A percentile compares a stretch with the other conserved stretches of the same genome.
Conservation (phyloP, 2,329 filamentous ascomycete species). For the Colletotrichum lindemuthianum region DNA sequence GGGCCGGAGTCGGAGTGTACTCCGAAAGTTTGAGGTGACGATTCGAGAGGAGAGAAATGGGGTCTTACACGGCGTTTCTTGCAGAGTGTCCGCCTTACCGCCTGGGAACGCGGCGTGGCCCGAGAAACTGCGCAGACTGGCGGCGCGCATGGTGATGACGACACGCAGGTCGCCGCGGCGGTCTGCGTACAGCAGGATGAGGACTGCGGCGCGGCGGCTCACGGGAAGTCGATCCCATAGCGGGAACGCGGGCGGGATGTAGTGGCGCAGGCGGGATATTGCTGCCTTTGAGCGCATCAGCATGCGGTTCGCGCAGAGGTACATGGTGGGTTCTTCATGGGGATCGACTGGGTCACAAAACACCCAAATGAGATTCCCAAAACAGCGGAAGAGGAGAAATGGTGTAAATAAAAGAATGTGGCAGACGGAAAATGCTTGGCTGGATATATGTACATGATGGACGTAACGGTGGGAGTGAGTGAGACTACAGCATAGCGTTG, state of each 20-base stretch:
- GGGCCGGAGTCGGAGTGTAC: too few relatives aligned
- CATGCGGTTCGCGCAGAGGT: constrained; percentile 34
- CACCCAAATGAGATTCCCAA: constrained; percentile 1
- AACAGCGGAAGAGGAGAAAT: not conserved
- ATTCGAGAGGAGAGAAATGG: not conserved
- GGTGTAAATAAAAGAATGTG: not conserved
- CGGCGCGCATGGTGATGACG: constrained; percentile 75
- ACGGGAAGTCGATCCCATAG: constrained; percentile 70
- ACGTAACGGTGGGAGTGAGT: constrained; percentile 2
- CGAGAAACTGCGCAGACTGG: constrained; percentile 73
- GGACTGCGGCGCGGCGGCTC: constrained; percentile 82
- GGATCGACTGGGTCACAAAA: not conserved
- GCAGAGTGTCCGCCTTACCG: constrained; percentile 71
- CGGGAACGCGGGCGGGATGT: constrained; percentile 68
- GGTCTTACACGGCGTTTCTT: constrained; percentile 70
- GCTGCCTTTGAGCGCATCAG: constrained; percentile 57
- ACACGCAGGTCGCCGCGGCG: constrained; percentile 79
- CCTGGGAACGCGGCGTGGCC: constrained; percentile 90
- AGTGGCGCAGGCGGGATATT: constrained; percentile 69
- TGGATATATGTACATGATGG: not conserved
- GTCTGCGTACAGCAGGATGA: constrained; percentile 90
- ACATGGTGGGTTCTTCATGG: constrained; percentile 30
- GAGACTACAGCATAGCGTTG: constrained; percentile 11
- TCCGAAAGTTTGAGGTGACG: too few relatives aligned
- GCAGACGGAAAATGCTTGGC: not conserved